These are phyloP conservation scores for Pseudodiploospora longispora DNA, from an alignment of 2,329 filamentous ascomycete species.

Conservation along the genomic window DNA sequence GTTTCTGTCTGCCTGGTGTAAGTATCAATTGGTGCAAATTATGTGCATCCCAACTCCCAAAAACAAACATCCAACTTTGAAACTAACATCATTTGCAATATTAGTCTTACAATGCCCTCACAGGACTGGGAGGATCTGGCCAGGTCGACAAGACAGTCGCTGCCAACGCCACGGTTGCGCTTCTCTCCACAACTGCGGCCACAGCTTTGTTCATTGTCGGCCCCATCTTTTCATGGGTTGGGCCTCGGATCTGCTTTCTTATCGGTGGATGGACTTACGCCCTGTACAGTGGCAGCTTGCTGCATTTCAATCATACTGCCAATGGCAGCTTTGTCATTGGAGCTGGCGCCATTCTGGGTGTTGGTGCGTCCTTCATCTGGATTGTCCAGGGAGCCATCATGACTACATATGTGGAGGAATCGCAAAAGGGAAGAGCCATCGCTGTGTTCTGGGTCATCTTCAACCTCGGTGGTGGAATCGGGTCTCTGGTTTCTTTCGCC, in stretches of 20 bases:
- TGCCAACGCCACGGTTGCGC: slow-evolving; percentile 37
- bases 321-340: slow-evolving; percentile 37
- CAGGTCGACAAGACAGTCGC: slow-evolving; percentile 36
- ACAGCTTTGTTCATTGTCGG: slow-evolving; percentile 36
- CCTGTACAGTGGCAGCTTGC: slow-evolving; percentile 34
- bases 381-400: slow-evolving; percentile 40
- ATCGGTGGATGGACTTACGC: slow-evolving; percentile 34
- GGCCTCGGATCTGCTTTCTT: slow-evolving; percentile 33
- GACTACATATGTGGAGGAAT: slow-evolving; percentile 30
- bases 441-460: slow-evolving; percentile 39
- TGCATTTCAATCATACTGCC: slow-evolving; percentile 31
- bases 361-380: slow-evolving; percentile 38
- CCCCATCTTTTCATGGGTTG: slow-evolving; percentile 33
- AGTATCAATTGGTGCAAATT: slow-evolving; percentile 11
- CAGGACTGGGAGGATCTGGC: slow-evolving; percentile 36
- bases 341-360: slow-evolving; percentile 35
- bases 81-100: neutral
- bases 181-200: slow-evolving; percentile 32
- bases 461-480: slow-evolving; percentile 37
- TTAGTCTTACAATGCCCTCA: slow-evolving; percentile 40
- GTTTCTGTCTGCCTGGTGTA: slow-evolving; percentile 38
- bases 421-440: slow-evolving; percentile 33
- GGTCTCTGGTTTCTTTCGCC: slow-evolving; percentile 26
- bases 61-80: neutral
- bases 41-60: too few species aligned